Conservation (phyloP, 495 filamentous ascomycete species). For the Tirmania nivea region DNA sequence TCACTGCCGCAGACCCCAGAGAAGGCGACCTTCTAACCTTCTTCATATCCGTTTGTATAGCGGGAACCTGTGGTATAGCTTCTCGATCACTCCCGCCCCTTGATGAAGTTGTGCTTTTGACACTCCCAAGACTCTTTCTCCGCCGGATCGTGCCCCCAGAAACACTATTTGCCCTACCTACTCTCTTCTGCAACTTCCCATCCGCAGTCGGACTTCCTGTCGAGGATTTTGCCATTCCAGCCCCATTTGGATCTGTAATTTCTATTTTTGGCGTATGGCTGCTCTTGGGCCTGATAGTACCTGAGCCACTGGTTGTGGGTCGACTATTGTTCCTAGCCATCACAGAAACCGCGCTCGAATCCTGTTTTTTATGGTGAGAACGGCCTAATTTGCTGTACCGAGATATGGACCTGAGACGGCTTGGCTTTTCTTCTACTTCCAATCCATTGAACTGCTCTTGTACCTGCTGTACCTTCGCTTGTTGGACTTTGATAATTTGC, state of each 20-base stretch:
- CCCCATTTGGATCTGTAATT: conserved; percentile 15
- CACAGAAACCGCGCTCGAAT: not conserved
- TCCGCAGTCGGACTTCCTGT: not conserved
- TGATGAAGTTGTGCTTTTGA: not conserved
- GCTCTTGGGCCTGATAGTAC: conserved; percentile 4
- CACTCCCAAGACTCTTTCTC: conserved; percentile 7
- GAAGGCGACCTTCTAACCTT: not conserved
- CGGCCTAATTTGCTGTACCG: conserved; percentile 1
- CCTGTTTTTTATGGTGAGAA: not conserved
- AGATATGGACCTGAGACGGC: conserved; percentile 10
- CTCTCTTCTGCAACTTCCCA: not conserved
- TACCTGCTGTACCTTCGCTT: not conserved
- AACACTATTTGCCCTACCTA: not conserved
- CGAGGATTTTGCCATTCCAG: conserved; percentile 3
- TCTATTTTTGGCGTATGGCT: conserved; percentile 18
- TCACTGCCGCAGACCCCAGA: not conserved
- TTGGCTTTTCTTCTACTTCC: conserved; percentile 14
- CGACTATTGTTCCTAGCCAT: conserved; percentile 1
- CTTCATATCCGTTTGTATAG: not conserved
- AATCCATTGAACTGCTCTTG: not conserved
- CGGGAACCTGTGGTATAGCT: not conserved
- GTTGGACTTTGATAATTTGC: not conserved
- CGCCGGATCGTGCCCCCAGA: conserved; percentile 1
- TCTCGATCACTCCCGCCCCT: not conserved
- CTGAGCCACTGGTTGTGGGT: not conserved